phyloP scores from a whole-genome alignment of 768 basidiomycete species.

The Clitopilus hobsonii region DNA sequence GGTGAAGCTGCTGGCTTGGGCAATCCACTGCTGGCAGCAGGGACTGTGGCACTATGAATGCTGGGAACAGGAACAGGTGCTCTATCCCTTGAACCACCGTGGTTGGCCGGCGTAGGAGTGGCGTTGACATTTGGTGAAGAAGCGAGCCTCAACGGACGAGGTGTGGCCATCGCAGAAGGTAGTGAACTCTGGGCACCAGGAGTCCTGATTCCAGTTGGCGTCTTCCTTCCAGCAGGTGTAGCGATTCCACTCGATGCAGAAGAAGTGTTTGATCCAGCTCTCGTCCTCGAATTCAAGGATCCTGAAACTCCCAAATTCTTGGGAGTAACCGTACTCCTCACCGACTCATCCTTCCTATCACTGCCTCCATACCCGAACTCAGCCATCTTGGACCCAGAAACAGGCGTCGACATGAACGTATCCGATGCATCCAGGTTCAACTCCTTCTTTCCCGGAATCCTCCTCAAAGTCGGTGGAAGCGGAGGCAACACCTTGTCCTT shows the following conservation, averaged over 20 bases:
- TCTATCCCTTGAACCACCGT: slow-evolving; percentile 21
- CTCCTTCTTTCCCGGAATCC: neutral
- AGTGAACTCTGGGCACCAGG: neutral
- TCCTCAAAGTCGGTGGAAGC: slow-evolving; percentile 6
- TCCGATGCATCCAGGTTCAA: neutral
- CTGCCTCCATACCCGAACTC: neutral
- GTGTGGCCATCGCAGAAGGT: slow-evolving; percentile 7
- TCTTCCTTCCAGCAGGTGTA: neutral
- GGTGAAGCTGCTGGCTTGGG: neutral
- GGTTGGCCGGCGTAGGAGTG: slow-evolving; percentile 23
- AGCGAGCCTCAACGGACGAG: slow-evolving; percentile 8
- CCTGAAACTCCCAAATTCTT: neutral
- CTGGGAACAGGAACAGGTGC: slow-evolving; percentile 30
- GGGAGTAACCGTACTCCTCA: neutral
- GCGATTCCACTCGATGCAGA: neutral
- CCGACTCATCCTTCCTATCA: neutral
- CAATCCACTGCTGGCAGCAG: neutral
- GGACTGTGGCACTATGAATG: slow-evolving; percentile 13
- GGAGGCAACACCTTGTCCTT: slow-evolving; percentile 9
- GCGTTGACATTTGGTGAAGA: slow-evolving; percentile 16
- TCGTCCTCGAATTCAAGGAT: neutral
- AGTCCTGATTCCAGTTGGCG: neutral
- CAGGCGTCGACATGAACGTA: neutral
- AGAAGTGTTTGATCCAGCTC: neutral
- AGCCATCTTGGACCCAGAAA: neutral